Percentiles rank a stretch among this genome's conserved stretches.
Evolutionary conservation across 208 protist species (phyloP).

Genomic region (Herpetomonas tarakana): DNA sequence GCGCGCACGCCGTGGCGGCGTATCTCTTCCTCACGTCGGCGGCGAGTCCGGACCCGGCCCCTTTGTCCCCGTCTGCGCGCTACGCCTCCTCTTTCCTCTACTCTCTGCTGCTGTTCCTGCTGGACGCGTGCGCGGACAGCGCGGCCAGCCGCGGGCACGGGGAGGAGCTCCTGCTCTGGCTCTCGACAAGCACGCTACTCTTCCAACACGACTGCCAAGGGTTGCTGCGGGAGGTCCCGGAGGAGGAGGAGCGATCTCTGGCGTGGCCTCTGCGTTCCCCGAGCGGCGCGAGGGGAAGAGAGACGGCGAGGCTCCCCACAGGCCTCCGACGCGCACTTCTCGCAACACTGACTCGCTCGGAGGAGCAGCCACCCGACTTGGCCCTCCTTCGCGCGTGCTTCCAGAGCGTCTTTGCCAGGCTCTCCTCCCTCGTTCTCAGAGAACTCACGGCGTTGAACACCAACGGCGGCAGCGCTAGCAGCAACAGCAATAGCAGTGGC

Average conservation of each 20-base stretch:
- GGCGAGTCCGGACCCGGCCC: background rate
- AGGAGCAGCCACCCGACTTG: too few species aligned
- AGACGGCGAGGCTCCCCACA: too few species aligned
- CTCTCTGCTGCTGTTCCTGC: background rate
- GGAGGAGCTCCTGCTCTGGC: conserved; percentile 26
- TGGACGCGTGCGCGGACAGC: background rate
- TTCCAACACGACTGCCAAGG: background rate
- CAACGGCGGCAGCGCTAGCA: background rate
- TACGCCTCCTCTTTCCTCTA: background rate
- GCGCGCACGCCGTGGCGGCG: conserved; percentile 15
- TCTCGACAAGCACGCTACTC: conserved; percentile 6
- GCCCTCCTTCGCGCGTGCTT: background rate
- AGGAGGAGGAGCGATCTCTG: background rate
- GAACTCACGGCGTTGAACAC: background rate
- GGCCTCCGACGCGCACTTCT: too few species aligned
- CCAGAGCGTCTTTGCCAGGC: background rate
- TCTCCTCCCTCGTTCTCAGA: background rate
- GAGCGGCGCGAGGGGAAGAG: too few species aligned
- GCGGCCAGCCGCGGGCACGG: conserved; percentile 1
- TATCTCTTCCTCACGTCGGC: background rate
- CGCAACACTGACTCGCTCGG: too few species aligned
- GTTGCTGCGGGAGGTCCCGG: background rate
- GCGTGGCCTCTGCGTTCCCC: background rate
- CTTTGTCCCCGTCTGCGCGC: background rate
- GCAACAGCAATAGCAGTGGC: background rate